Percentiles rank a stretch among this genome's conserved stretches.
Conservation (phyloP, 176 grass and related monocot genomes). For the Carex parvula region DNA sequence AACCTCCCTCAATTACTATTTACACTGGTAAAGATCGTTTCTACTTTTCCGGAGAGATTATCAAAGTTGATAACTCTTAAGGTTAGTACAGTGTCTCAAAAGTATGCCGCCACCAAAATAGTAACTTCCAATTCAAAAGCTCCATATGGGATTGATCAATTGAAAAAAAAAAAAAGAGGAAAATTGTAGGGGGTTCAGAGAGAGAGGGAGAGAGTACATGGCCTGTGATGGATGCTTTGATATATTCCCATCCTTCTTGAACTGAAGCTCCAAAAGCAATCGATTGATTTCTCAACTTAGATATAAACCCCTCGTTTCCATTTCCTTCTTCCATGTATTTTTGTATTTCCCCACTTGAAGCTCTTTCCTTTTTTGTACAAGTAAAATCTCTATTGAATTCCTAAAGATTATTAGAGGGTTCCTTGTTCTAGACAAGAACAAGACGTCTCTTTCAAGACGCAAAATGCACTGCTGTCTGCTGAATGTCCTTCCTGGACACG, state of each 20-base stretch:
- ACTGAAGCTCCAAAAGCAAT: slow-evolving; percentile 39
- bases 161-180: neutral
- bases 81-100: neutral
- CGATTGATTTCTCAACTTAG: slow-evolving; percentile 29
- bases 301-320: neutral
- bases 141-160: neutral
- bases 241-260: slow-evolving; percentile 43
- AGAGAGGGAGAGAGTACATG: slow-evolving; percentile 8
- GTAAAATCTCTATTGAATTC: neutral
- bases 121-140: neutral
- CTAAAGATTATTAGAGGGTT: neutral
- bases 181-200: neutral
- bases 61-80: neutral
- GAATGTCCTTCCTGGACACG: neutral
- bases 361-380: neutral
- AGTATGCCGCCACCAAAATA: neutral
- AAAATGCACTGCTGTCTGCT: neutral
- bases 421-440: neutral
- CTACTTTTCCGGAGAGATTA: neutral
- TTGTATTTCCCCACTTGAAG: neutral
- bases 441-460: neutral
- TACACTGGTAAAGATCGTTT: neutral
- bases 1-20: neutral
- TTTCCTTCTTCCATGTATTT: slow-evolving; percentile 13
- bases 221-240: slow-evolving; percentile 47